Base-by-base conservation (phyloP, 805 yeast genomes). In the Hemisphaericaspora nanyangensis region DNA sequence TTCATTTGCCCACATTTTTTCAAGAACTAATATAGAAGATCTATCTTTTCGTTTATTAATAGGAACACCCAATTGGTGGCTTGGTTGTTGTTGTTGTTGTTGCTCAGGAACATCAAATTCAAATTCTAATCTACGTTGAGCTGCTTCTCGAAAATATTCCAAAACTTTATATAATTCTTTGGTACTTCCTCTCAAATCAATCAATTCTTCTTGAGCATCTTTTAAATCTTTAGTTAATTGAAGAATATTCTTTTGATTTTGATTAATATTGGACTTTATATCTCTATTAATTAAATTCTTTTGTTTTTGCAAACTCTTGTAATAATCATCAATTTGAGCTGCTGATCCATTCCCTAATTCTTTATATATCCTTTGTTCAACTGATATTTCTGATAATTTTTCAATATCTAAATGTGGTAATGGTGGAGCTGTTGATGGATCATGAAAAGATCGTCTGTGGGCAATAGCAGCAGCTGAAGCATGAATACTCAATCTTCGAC, bases 1-100 rank as follows among this genome's bases (percentile, higher is more conserved):
- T 52, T 85, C 88, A 31, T 70, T 69, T 12, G 80, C 84, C 96
- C 96, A 88, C 68, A 85, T 76, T 50, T 80, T 80, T 56, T 86
- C 91, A 37, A 89, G 63, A 38, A 85, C 77, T 38, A 83, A 51
- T 37, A 88, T 78, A 39, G 89, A 80, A 44, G 82, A 78, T 31
- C 95, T 68, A 55, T 84, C 88, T 37, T 70, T 61, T 29, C 68
- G 43, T 42, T 58, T 61, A n/a, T 18, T 35, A 20, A 11, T 28
- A 15, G 29, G 13, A 6, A 22, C 45, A 41, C 29, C 33, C 46
- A 20, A 43, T 35, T 38, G 17, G 39, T 27, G 37, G 37, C 3
- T 7, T 12, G 30, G 29, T 16, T 39, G 34, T 7, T 20, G 28
- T 22, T 38, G 42, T 8, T 42, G 43, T 18, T 4, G 22, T 6